phyloP scores from a whole-genome alignment of 208 protist genomes.

The Herpetomonas muscarum region DNA sequence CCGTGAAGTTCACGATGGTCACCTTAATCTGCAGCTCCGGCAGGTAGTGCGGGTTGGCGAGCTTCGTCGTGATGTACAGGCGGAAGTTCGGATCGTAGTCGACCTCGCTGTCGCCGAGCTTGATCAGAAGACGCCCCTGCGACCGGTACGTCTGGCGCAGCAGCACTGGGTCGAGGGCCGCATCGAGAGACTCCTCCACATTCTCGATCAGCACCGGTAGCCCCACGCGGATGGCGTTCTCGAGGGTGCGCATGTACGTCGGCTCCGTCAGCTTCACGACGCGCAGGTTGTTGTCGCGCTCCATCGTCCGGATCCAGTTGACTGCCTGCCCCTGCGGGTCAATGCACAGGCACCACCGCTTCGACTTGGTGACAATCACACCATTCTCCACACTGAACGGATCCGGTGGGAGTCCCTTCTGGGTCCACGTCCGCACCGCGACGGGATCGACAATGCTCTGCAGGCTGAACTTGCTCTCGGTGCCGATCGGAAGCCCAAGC shows the following conservation, averaged over 20 bases:
- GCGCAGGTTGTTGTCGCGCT: constrained; percentile 88
- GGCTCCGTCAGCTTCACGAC: constrained; percentile 91
- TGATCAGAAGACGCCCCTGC: constrained; percentile 87
- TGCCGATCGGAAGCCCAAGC: constrained; percentile 64
- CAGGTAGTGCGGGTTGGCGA: constrained; percentile 94
- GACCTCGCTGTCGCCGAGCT: constrained; percentile 92
- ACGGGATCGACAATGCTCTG: constrained; percentile 90
- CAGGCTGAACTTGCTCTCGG: constrained; percentile 65
- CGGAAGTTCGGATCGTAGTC: constrained; percentile 94
- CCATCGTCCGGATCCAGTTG: constrained; percentile 94
- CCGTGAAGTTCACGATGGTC: constrained; percentile 94
- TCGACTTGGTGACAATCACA: constrained; percentile 80
- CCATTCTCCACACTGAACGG: constrained; percentile 93
- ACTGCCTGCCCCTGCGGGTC: constrained; percentile 95
- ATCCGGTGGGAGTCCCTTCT: constrained; percentile 93
- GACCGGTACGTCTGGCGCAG: constrained; percentile 93
- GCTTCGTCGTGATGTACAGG: constrained; percentile 96
- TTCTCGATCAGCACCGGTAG: constrained; percentile 96
- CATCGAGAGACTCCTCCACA: constrained; percentile 95
- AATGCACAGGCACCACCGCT: constrained; percentile 94
- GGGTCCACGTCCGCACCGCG: constrained; percentile 90
- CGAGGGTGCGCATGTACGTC: constrained; percentile 91
- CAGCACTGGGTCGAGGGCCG: constrained; percentile 94
- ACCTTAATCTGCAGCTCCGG: constrained; percentile 95
- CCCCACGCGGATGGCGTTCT: constrained; percentile 94